phyloP scores from a whole-genome alignment of 2,329 filamentous ascomycete genomes.

The Madurella mycetomatis region DNA sequence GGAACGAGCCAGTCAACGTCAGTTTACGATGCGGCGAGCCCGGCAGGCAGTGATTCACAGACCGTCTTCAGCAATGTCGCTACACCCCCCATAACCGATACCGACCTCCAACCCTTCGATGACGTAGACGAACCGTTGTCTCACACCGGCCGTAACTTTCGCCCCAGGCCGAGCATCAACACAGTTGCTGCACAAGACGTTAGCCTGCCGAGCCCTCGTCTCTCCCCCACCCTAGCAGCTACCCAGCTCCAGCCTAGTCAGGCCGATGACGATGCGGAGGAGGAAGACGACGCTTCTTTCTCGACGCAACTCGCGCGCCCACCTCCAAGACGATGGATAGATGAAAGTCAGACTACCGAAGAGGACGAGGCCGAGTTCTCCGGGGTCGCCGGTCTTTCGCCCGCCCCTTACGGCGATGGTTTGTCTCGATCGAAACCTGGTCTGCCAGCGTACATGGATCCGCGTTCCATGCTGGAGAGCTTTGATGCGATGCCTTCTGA shows the following conservation, averaged over 20 bases:
- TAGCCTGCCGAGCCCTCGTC: conserved; percentile 86
- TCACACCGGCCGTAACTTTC: conserved; percentile 43
- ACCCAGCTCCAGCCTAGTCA: conserved; percentile 43
- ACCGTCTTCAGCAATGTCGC: conserved; percentile 63
- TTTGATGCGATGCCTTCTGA: conserved; percentile 89
- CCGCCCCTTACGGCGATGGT: conserved; percentile 26
- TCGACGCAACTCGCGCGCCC: conserved; percentile 33
- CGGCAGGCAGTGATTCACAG: conserved; percentile 50
- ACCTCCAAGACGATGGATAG: conserved; percentile 29
- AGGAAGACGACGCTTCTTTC: conserved; percentile 33
- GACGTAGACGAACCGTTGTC: conserved; percentile 48
- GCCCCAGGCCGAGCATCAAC: conserved; percentile 54
- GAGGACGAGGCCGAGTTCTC: conserved; percentile 33
- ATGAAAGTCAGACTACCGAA: conserved; percentile 41
- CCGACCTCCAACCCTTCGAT: conserved; percentile 59
- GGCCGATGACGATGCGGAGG: conserved; percentile 42
- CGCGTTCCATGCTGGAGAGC: conserved; percentile 79
- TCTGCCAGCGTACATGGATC: conserved; percentile 60
- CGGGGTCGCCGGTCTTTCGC: conserved; percentile 26
- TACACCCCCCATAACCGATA: conserved; percentile 71
- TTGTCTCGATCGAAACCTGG: conserved; percentile 8
- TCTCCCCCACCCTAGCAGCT: conserved; percentile 86
- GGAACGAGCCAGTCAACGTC: conserved; percentile 37
- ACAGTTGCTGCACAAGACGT: conserved; percentile 76
- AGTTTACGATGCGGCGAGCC: conserved; percentile 48